Conservation (phyloP, 2,329 filamentous ascomycete genomes). For the Trichoderma semiorbis region DNA sequence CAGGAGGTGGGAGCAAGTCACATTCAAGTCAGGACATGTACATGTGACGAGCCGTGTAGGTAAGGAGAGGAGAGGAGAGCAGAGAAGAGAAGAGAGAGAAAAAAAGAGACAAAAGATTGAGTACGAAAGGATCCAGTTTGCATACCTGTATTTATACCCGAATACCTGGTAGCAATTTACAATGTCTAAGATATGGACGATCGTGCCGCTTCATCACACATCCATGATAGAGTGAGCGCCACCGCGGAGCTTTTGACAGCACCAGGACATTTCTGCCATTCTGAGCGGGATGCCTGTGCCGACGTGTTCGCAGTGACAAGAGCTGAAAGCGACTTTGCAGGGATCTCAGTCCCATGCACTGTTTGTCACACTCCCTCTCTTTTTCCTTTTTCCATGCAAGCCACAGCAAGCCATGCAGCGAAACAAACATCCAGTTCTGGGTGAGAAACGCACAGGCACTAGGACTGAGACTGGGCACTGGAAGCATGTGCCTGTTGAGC, state of each 20-base stretch:
- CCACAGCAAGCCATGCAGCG: neutral
- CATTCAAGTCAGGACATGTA: neutral
- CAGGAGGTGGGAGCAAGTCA: neutral
- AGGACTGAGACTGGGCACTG: neutral
- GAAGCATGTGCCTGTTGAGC: neutral
- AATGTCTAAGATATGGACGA: neutral
- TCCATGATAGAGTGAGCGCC: neutral
- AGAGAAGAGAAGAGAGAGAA: neutral
- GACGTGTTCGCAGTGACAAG: neutral
- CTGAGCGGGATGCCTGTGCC: neutral
- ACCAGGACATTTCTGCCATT: neutral
- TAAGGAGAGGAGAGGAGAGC: neutral
- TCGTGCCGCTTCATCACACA: neutral
- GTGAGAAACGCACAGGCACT: neutral
- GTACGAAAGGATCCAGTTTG: neutral
- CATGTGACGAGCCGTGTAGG: neutral
- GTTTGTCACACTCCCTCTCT: neutral
- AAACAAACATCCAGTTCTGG: neutral
- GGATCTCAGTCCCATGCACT: neutral
- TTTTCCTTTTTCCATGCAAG: neutral
- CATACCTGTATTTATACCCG: neutral
- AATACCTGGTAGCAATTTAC: neutral
- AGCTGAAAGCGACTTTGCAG: neutral
- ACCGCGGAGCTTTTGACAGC: neutral
- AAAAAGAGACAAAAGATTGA: neutral